These are phyloP conservation scores for Elsinoe perseae DNA, from an alignment of 2,329 filamentous ascomycete genomes.

Conservation along the genomic window DNA sequence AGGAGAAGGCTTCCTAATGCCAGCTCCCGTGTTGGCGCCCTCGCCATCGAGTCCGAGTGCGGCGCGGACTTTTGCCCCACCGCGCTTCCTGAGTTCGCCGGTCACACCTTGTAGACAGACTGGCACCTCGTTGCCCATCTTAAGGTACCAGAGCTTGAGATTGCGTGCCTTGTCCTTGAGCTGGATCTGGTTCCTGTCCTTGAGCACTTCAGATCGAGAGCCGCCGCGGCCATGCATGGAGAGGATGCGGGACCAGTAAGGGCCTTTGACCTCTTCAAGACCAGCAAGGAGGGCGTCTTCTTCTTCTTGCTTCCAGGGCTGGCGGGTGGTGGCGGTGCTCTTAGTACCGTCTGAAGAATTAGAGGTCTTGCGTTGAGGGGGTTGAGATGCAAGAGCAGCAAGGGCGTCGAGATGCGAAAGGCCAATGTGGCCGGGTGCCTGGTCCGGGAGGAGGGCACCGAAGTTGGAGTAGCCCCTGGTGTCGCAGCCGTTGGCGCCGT, in stretches of 20 bases:
- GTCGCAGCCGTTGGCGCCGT: background rate
- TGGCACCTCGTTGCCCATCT: slow-evolving; percentile 84
- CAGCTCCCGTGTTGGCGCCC: slow-evolving; percentile 14
- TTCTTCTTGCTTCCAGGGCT: slow-evolving; percentile 83
- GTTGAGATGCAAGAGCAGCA: slow-evolving; percentile 5
- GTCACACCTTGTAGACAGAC: slow-evolving; percentile 83
- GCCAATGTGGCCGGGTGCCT: background rate
- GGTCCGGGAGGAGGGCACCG: slow-evolving; percentile 2
- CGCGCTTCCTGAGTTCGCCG: slow-evolving; percentile 71
- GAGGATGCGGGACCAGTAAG: slow-evolving; percentile 88
- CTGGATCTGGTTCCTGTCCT: slow-evolving; percentile 84
- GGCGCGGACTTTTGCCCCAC: slow-evolving; percentile 30
- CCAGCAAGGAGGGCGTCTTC: slow-evolving; percentile 86
- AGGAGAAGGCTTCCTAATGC: background rate
- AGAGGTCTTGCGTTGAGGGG: slow-evolving; percentile 45
- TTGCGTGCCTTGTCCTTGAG: slow-evolving; percentile 89
- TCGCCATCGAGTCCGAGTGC: slow-evolving; percentile 24
- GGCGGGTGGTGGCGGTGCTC: slow-evolving; percentile 33
- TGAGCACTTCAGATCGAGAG: slow-evolving; percentile 71
- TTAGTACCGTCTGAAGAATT: slow-evolving; percentile 37
- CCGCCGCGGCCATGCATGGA: slow-evolving; percentile 74
- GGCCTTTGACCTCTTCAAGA: slow-evolving; percentile 78
- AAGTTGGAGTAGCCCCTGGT: slow-evolving; percentile 2
- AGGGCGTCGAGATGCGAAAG: background rate
- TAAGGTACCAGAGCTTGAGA: slow-evolving; percentile 82